These are phyloP conservation scores for Saccharomyces hybrid DNA, from an alignment of 1,139 yeast genomes.

Conservation along the genomic window DNA sequence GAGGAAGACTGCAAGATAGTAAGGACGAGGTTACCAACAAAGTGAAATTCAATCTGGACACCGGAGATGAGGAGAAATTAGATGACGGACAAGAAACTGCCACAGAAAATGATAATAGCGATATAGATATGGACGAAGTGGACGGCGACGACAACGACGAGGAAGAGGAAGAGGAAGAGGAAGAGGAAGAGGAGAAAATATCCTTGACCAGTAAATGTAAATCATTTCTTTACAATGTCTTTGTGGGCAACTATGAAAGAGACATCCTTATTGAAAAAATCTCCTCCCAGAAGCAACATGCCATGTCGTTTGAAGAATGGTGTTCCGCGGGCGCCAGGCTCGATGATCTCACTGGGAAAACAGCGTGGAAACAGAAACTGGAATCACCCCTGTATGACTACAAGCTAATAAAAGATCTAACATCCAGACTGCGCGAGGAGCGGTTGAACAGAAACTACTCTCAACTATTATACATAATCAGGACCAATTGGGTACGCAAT, in stretches of 20 bases:
- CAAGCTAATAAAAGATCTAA: constrained; percentile 46
- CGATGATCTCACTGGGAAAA: constrained; percentile 53
- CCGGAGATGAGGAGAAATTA: not conserved
- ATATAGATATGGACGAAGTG: not conserved
- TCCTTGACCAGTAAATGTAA: constrained; percentile 5
- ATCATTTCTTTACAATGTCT: constrained; percentile 10
- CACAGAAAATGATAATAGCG: not conserved
- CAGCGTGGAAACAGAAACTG: constrained; percentile 61
- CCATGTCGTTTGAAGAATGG: constrained; percentile 72
- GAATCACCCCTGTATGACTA: constrained; percentile 68
- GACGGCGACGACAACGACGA: not conserved
- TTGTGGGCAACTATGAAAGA: constrained; percentile 18
- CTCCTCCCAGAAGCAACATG: constrained; percentile 46
- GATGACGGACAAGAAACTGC: not conserved
- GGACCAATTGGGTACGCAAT: constrained; percentile 82
- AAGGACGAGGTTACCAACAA: not conserved
- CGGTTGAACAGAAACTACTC: constrained; percentile 51
- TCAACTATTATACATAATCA: constrained; percentile 57
- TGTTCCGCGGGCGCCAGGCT: constrained; percentile 51
- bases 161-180: not conserved
- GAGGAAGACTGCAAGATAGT: not conserved
- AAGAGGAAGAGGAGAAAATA: not conserved
- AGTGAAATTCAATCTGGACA: not conserved
- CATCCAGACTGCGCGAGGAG: constrained; percentile 56
- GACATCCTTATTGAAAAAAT: constrained; percentile 33